Base-by-base conservation (phyloP, 2,329 filamentous ascomycete species). In the Botryotinia narcissicola region DNA sequence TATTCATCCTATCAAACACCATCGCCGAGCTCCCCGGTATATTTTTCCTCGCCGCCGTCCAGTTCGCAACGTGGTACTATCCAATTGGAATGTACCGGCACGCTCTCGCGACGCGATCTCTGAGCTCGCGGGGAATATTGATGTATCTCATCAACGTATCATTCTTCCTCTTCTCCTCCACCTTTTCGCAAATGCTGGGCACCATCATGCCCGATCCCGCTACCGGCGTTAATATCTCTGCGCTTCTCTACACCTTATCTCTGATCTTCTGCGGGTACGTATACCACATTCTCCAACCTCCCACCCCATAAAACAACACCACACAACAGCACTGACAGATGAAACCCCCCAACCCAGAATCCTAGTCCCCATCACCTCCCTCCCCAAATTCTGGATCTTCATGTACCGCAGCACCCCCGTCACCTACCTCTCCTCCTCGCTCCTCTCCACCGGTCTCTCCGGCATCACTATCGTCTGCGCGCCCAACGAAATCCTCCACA, bases 1-100 rank as follows among this genome's bases (percentile, higher is more conserved):
- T 70, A 12, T 76, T 75, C 68, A 32, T 76, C 22, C 54, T 63
- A 25, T 29, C 71, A 16, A 73, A 76, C 8, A 92, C 97, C 76
- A 83, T 93, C 42, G 92, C 94, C 74, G 94, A 97, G 82, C 84
- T 97, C 92, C 93, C 0, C 97, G 92, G 90, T 93, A 95, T 80
- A 69, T 8, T 29, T 16, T 70, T 20, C 82, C 95, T 67, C 12
- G 91, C 92, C 86, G 88, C 89, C 1, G 42, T 62, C 2, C 87
- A 81, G 95, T 62, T 42, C 25, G 7, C 40, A 18, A n/a, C 60
- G 12, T 87, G 92, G 89, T 97, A 97, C 85, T 97, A 95, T 81
- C 93, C 93, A 1, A 88, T 97, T 72, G 93, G 93, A 2, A 87
- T 95, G 10, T 90, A 93, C 81, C 82, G 84, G 74, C 95, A 95